Evolutionary conservation across 1,284 basidiomycete species (phyloP).

Genomic region (Fomitopsis pinicola): DNA sequence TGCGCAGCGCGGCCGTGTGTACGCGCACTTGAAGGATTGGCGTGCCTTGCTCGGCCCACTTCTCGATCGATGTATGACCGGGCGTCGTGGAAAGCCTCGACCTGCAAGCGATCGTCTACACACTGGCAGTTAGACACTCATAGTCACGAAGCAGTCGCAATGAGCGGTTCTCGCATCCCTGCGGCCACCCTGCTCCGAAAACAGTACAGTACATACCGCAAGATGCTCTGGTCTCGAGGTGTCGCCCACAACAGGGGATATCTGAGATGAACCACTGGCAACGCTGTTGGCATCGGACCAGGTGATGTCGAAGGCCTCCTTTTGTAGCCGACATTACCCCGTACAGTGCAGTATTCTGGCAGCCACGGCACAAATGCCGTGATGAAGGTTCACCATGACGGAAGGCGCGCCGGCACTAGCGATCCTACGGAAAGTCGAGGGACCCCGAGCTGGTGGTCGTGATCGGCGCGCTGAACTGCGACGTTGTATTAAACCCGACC

Average conservation of each 20-base stretch:
- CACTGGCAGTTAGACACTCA: not conserved
- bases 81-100: not conserved
- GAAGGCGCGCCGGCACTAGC: not conserved
- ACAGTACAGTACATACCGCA: too few relatives aligned
- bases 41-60: not conserved
- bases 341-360: not conserved
- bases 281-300: not conserved
- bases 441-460: not conserved
- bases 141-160: too few relatives aligned
- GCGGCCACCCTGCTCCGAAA: too few relatives aligned
- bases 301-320: not conserved
- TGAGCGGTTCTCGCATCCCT: too few relatives aligned
- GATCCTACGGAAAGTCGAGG: not conserved
- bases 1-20: not conserved
- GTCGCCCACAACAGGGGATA: not conserved
- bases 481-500: conserved; percentile 1
- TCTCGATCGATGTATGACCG: not conserved
- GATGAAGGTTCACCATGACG: not conserved
- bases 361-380: not conserved
- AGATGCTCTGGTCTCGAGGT: too few relatives aligned
- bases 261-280: not conserved
- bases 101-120: not conserved
- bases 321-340: not conserved
- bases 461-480: not conserved
- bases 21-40: not conserved